Conservation (phyloP, 2,329 filamentous ascomycete species). For the Purpureocillium takamizusanense region DNA sequence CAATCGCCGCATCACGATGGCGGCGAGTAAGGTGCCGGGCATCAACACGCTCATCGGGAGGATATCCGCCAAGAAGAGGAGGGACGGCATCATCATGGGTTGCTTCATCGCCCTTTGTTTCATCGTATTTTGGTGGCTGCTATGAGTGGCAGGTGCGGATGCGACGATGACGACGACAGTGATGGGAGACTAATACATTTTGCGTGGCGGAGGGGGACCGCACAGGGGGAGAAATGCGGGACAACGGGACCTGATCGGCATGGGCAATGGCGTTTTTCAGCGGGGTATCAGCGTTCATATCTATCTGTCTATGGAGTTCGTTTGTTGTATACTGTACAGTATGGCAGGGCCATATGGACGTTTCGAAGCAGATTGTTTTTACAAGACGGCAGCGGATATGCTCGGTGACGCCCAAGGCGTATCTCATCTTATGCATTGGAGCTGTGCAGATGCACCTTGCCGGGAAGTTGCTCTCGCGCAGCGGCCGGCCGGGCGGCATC, state of each 20-base stretch:
- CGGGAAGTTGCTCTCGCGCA: conserved; percentile 22
- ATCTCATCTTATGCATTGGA: conserved; percentile 13
- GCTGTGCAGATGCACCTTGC: conserved; percentile 19
- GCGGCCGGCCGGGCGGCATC: conserved; percentile 22
- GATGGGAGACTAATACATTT: not conserved
- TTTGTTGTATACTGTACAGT: conserved; percentile 19
- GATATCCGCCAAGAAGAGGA: conserved; percentile 89
- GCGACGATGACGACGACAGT: not conserved
- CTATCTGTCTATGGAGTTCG: conserved; percentile 5
- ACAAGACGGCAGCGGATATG: not conserved
- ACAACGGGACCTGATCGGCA: conserved; percentile 8
- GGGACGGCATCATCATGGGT: conserved; percentile 90
- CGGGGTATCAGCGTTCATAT: conserved; percentile 25
- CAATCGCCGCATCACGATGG: conserved; percentile 80
- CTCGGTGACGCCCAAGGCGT: not conserved
- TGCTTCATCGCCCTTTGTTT: conserved; percentile 89
- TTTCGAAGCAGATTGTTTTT: conserved; percentile 1
- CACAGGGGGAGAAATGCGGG: no score
- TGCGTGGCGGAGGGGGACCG: no score
- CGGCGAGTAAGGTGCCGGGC: conserved; percentile 84
- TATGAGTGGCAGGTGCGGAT: conserved; percentile 32
- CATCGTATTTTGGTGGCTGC: conserved; percentile 72
- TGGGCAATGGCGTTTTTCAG: conserved; percentile 20
- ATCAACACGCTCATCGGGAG: conserved; percentile 85
- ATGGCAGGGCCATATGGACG: conserved; percentile 7